Evolutionary conservation across 495 filamentous ascomycete genomes (phyloP).

Genomic region (Letharia columbiana): DNA sequence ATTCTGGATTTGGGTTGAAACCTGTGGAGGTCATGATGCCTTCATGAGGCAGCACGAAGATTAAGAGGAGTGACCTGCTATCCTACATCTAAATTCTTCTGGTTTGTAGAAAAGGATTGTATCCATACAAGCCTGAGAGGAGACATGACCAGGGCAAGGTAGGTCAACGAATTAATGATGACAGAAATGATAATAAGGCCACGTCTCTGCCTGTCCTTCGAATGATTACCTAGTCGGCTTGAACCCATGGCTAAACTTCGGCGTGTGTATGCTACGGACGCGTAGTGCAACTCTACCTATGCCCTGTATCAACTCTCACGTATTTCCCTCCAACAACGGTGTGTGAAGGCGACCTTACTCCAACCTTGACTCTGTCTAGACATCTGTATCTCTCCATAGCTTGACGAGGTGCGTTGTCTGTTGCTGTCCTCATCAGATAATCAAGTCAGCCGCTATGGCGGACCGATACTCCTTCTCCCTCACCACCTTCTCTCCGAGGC

Average conservation of each 20-base stretch:
- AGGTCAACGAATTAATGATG: background rate
- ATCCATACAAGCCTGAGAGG: background rate
- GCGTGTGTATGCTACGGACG: background rate
- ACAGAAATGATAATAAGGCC: background rate
- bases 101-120: background rate
- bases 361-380: background rate
- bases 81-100: background rate
- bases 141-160: constrained; percentile 8
- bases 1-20: constrained; percentile 28
- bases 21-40: constrained; percentile 29
- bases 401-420: background rate
- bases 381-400: background rate
- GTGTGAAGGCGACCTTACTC: background rate
- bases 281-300: background rate
- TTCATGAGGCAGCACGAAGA: background rate
- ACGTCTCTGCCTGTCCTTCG: constrained; percentile 1
- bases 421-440: background rate
- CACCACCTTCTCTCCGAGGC: constrained; percentile 99
- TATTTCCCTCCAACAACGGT: background rate
- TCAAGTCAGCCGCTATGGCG: constrained; percentile 56
- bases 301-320: background rate
- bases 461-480: constrained; percentile 99
- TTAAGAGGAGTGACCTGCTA: background rate
- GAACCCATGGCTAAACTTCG: background rate
- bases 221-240: background rate